Percentiles rank a stretch among this genome's conserved stretches.
Evolutionary conservation across 768 basidiomycete genomes (phyloP).

Genomic region (Floccularia luteovirens): DNA sequence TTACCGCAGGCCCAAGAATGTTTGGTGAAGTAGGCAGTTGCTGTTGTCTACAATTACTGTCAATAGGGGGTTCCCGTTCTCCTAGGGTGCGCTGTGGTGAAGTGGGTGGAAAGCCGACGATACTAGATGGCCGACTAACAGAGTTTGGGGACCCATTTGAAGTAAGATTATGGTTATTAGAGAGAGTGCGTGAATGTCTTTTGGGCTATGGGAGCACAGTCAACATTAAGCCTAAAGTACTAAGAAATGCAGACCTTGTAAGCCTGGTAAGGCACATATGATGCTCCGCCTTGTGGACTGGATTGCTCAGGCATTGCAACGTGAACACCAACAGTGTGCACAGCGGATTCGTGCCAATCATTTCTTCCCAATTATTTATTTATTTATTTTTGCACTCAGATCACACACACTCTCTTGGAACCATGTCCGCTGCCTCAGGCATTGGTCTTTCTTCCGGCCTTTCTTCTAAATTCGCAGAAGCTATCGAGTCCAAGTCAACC

Average conservation of each 20-base stretch:
- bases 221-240: conserved; percentile 6
- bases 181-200: conserved; percentile 32
- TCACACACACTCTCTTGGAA: conserved; percentile 5
- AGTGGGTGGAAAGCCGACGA: conserved; percentile 13
- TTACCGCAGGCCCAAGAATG: too few species aligned
- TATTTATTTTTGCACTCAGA: not conserved
- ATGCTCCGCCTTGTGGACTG: conserved; percentile 14
- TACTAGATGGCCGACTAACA: conserved; percentile 17
- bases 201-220: conserved; percentile 28
- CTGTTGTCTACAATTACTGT: not conserved
- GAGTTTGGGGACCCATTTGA: conserved; percentile 20
- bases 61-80: not conserved
- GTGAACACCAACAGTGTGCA: not conserved
- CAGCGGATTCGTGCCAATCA: not conserved
- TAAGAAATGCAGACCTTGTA: conserved; percentile 29
- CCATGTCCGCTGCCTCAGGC: conserved; percentile 72
- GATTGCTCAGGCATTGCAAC: conserved; percentile 19
- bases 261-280: conserved; percentile 40
- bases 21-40: too few species aligned
- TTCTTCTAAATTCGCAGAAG: conserved; percentile 45
- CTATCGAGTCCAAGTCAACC: conserved; percentile 37
- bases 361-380: not conserved
- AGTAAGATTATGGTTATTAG: conserved; percentile 18
- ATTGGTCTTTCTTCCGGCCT: conserved; percentile 60
- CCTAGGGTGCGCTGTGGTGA: conserved; percentile 12